Conservation (phyloP, 345 rosid species). For the rapeseed (Brassica napus) region Da-Ae NC_063441.1:15794501-15795000, state of each 20-base stretch:
- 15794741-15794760: neutral
- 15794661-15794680: neutral
- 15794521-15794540: conserved; percentile 34
- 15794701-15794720: neutral
- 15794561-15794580: neutral
- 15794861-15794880: neutral
- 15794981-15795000: neutral
- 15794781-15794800: neutral
- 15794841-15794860: neutral
- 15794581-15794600: neutral
- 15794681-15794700: neutral
- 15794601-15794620: neutral
- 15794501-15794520: conserved; percentile 32
- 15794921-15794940: neutral
- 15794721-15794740: neutral
- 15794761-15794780: neutral
- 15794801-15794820: neutral
- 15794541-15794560: neutral
- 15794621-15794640: neutral
- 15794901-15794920: neutral
- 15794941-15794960: neutral
- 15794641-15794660: neutral
- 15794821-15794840: neutral
- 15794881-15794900: neutral
- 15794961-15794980: neutral